Evolutionary conservation across 352 stramenopile genomes (phyloP), one percentile per base, ranked within the genome.

Genomic region (Globisporangium polare): DNA sequence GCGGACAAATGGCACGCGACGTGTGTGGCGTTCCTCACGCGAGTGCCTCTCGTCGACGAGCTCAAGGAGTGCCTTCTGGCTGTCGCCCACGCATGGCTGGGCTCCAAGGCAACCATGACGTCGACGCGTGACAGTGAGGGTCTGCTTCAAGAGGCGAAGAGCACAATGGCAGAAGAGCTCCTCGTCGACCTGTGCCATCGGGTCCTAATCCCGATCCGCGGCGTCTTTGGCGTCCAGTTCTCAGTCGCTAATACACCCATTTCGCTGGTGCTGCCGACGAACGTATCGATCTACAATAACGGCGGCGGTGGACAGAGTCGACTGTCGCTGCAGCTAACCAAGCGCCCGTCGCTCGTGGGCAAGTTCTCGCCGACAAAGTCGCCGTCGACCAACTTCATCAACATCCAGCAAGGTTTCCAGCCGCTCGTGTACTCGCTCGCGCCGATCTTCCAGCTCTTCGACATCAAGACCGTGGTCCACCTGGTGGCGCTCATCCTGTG

Each of bases 21-120:
- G 5, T 93, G 83, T 59, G n/a, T 95, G 17, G 72, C 80, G 20
- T 89, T 95, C 60, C 59, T 94, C 27, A 92, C 80, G 2, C 62
- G 86, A 18, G 61, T 94, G 8, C 83, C 86, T 1, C 56, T 94
- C 10, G 65, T 94, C 17, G 63, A 89, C 27, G 67, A 78, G 18
- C 37, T 91, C 15, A 75, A 67, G 22, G 60, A 55, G 17, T 92
- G 79, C 58, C 54, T 93, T 18, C 66, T 93, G 3, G 65, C 65
- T 35, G 77, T 93, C 43, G 72, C 80, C 3, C 68, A 73, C 6
- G 62, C 72, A 18, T 93, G 81, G 84, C 70, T 90, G 5, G 47
- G 46, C 18, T 58, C 62, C 29, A 56, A 41, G 50, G 20, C 10
- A 29, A 29, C 41, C 18, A 46, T 22, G 27, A 56, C 22, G n/a